These are phyloP conservation scores for Lodderomyces margitis DNA, from an alignment of 1,139 yeast genomes.

Conservation along the genomic window DNA sequence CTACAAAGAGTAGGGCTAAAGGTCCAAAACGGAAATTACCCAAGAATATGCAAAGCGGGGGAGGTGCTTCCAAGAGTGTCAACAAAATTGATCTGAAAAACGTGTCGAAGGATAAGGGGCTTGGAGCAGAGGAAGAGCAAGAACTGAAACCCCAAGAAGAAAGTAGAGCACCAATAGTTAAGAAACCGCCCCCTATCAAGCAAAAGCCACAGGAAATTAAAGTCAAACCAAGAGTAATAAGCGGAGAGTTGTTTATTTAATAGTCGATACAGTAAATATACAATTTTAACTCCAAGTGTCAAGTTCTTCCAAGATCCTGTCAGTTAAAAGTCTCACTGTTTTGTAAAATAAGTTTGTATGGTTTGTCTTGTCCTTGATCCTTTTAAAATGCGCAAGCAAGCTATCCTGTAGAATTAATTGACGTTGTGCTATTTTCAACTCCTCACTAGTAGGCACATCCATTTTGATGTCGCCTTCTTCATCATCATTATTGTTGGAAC, in stretches of 20 bases:
- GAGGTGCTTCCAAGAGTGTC: neutral
- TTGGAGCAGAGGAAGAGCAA: conserved; percentile 3
- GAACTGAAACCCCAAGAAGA: neutral
- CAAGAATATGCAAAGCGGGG: conserved; percentile 18
- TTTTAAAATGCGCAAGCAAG: conserved; percentile 12
- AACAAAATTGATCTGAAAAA: neutral
- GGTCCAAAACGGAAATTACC: conserved; percentile 81
- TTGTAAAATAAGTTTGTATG: conserved; percentile 10
- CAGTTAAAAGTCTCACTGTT: conserved; percentile 12
- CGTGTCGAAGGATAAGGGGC: neutral
- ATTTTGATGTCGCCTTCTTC: conserved; percentile 17
- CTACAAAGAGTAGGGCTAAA: conserved; percentile 60
- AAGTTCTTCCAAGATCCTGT: conserved; percentile 15
- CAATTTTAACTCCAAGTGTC: conserved; percentile 7
- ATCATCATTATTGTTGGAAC: conserved; percentile 8
- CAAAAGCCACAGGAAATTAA: conserved; percentile 31
- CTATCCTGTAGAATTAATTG: conserved; percentile 5
- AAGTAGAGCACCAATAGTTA: conserved; percentile 12
- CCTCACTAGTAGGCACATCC: conserved; percentile 11
- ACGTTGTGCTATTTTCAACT: conserved; percentile 5
- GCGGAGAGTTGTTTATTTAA: conserved; percentile 36
- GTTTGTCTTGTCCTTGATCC: conserved; percentile 5
- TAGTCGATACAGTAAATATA: neutral
- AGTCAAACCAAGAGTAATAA: conserved; percentile 28
- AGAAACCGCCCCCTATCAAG: conserved; percentile 30